A percentile compares a stretch with the other conserved stretches of the same genome.
Conservation (phyloP, 2,329 filamentous ascomycete genomes). For the Botrytis fragariae region DNA sequence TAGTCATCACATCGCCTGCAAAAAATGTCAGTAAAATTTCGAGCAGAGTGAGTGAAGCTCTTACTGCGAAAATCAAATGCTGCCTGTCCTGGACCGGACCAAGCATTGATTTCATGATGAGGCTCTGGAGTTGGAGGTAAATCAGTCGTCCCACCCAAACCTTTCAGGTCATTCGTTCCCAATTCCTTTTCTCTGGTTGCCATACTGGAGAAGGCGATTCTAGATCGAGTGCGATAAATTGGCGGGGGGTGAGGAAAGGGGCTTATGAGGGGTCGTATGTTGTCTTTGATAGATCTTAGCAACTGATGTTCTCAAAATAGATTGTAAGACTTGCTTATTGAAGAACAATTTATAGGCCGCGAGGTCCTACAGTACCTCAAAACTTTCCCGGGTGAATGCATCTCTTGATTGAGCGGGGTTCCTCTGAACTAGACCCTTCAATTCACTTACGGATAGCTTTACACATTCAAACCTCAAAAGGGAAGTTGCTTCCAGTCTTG, state of each 20-base stretch:
- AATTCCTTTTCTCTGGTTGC: not conserved
- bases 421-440: not conserved
- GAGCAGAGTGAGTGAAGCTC: constrained; percentile 1
- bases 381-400: not conserved
- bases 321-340: constrained; percentile 7
- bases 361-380: not conserved
- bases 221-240: not conserved
- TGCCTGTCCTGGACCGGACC: constrained; percentile 36
- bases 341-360: not conserved
- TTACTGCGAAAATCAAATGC: constrained; percentile 40
- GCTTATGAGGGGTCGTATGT: not conserved
- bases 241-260: not conserved
- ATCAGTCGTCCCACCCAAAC: constrained; percentile 25
- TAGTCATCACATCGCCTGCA: constrained; percentile 67
- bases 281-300: constrained; percentile 15
- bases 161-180: constrained; percentile 16
- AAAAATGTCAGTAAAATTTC: constrained; percentile 1
- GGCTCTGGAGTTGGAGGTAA: constrained; percentile 20
- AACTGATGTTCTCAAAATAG: not conserved
- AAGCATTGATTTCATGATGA: constrained; percentile 30
- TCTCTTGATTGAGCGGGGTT: constrained; percentile 7
- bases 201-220: not conserved
- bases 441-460: not conserved
- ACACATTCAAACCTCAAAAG: not conserved
- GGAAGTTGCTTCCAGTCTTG: constrained; percentile 3